Percentiles rank a stretch among this genome's conserved stretches.
phyloP scores from a whole-genome alignment of 805 yeast species.

The Sugiyamaella qingdaonensis region DNA sequence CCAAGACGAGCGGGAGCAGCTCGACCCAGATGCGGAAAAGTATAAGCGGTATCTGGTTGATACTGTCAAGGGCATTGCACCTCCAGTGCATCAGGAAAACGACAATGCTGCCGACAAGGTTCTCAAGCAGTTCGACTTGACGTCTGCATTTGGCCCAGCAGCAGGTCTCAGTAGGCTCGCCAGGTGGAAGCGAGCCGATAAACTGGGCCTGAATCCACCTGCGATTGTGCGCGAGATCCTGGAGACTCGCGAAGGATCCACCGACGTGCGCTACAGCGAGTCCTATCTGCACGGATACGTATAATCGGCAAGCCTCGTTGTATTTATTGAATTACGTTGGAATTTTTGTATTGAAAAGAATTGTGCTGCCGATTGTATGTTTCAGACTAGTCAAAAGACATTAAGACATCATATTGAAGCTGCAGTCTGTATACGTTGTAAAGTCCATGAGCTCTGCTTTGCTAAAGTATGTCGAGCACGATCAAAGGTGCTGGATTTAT shows the following conservation, averaged over 20 bases:
- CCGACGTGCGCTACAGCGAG: conserved; percentile 20
- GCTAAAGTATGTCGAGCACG: no score
- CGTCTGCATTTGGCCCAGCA: conserved; percentile 36
- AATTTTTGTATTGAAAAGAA: not conserved
- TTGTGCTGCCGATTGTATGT: no score
- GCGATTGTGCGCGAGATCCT: conserved; percentile 29
- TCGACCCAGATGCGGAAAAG: conserved; percentile 2
- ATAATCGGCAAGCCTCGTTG: not conserved
- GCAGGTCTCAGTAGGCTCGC: conserved; percentile 36
- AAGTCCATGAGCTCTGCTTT: no score
- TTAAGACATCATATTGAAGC: no score
- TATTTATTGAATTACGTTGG: not conserved
- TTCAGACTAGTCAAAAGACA: no score
- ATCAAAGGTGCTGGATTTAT: no score
- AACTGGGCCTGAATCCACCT: conserved; percentile 37
- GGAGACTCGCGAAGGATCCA: conserved; percentile 22
- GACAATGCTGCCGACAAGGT: conserved; percentile 29
- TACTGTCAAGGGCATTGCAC: conserved; percentile 6
- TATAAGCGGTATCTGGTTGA: conserved; percentile 6
- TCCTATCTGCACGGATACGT: conserved; percentile 17
- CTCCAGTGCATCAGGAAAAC: conserved; percentile 33
- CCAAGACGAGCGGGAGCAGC: not conserved
- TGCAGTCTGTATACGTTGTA: no score
- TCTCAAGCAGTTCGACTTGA: conserved; percentile 34
- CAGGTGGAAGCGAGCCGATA: conserved; percentile 37